Percentiles rank a stretch among this genome's conserved stretches.
These are phyloP conservation scores for Xylaria bambusicola DNA, from an alignment of 495 filamentous ascomycete species.

Conservation along the genomic window DNA sequence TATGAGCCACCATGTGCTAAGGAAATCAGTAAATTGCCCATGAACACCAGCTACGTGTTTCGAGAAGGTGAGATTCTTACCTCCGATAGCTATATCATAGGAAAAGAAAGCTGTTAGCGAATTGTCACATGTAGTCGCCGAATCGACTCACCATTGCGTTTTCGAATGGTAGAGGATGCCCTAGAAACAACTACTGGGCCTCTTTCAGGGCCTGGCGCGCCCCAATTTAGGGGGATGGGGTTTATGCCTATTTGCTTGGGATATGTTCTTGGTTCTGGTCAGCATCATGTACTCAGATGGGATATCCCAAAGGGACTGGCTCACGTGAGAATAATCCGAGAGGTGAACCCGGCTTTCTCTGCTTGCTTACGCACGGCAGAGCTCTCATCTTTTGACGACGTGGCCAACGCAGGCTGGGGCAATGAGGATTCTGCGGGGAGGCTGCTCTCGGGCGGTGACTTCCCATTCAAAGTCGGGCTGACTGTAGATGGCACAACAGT, in stretches of 20 bases:
- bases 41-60: background rate
- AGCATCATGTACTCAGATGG: background rate
- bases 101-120: slow-evolving; percentile 23
- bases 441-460: slow-evolving; percentile 16
- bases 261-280: slow-evolving; percentile 68
- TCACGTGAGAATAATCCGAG: slow-evolving; percentile 66
- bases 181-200: slow-evolving; percentile 93
- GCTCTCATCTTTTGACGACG: slow-evolving; percentile 21
- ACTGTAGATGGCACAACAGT: slow-evolving; percentile 50
- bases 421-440: slow-evolving; percentile 12
- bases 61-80: slow-evolving; percentile 31
- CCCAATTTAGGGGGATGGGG: slow-evolving; percentile 87
- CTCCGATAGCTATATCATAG: slow-evolving; percentile 47
- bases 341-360: slow-evolving; percentile 46
- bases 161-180: slow-evolving; percentile 70
- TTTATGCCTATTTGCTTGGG: slow-evolving; percentile 93
- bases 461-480: slow-evolving; percentile 22
- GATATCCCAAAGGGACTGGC: slow-evolving; percentile 1
- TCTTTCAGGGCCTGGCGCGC: slow-evolving; percentile 69
- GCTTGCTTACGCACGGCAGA: slow-evolving; percentile 23
- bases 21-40: background rate
- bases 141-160: slow-evolving; percentile 74
- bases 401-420: slow-evolving; percentile 15
- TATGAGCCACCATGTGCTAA: slow-evolving; percentile 96
- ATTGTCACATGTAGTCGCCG: background rate